A percentile compares a stretch with the other conserved stretches of the same genome.
Evolutionary conservation across 2,329 filamentous ascomycete genomes (phyloP).

Genomic region (Kalmusia sp.): DNA sequence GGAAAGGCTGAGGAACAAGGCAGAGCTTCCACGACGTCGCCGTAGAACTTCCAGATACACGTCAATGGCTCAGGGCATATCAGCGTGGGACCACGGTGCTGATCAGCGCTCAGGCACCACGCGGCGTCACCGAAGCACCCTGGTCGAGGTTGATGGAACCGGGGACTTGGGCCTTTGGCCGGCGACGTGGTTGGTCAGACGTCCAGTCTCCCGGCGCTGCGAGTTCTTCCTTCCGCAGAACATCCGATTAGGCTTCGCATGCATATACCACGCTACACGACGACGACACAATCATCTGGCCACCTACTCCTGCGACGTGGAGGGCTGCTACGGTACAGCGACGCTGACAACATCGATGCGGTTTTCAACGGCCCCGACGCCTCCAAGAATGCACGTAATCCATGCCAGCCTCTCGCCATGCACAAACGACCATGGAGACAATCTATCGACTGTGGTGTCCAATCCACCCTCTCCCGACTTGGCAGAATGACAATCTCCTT

Average conservation of each 20-base stretch:
- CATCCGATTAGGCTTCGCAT: background rate
- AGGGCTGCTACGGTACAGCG: too few relatives aligned
- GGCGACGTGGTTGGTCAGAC: constrained; percentile 27
- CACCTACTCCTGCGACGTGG: too few relatives aligned
- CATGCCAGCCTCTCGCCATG: background rate
- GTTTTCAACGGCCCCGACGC: background rate
- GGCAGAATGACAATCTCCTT: constrained; percentile 1
- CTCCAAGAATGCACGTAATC: background rate
- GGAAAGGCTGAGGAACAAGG: background rate
- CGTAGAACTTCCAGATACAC: background rate
- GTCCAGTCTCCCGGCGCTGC: constrained; percentile 8
- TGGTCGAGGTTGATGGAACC: constrained; percentile 24
- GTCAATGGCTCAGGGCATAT: background rate
- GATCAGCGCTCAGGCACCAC: constrained; percentile 35
- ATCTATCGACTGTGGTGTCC: background rate
- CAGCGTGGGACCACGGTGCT: constrained; percentile 11
- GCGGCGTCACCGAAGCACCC: constrained; percentile 35
- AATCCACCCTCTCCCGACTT: constrained; percentile 1
- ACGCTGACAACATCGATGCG: background rate
- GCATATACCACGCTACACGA: background rate
- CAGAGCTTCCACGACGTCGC: background rate
- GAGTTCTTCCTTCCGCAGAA: background rate
- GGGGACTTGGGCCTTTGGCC: constrained; percentile 31
- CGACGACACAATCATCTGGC: too few relatives aligned
- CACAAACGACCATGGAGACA: background rate